Conservation (phyloP, 2,329 filamentous ascomycete genomes). For the Diaporthe australafricana region DNA sequence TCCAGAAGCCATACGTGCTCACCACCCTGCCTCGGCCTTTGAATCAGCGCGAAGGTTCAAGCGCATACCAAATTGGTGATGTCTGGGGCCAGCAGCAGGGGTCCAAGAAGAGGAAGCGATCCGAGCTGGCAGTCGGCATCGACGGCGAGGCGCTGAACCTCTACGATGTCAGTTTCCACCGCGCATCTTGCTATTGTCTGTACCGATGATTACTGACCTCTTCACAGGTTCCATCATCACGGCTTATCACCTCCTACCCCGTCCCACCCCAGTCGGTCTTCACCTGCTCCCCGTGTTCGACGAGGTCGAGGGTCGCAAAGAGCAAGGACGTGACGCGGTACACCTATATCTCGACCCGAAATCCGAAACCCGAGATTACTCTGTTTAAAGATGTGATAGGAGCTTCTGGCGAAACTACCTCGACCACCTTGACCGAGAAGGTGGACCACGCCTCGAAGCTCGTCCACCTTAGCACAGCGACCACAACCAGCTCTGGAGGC, state of each 20-base stretch:
- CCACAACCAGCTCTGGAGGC: conserved; percentile 32
- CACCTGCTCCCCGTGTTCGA: conserved; percentile 70
- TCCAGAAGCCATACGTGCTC: conserved; percentile 74
- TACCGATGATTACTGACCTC: conserved; percentile 37
- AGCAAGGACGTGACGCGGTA: conserved; percentile 65
- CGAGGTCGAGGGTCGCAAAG: conserved; percentile 62
- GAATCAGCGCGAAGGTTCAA: conserved; percentile 56
- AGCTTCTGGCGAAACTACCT: conserved; percentile 62
- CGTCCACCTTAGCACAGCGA: conserved; percentile 55
- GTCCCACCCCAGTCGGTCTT: conserved; percentile 74
- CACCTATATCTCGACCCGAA: conserved; percentile 70
- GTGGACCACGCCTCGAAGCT: conserved; percentile 55
- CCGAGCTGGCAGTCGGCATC: conserved; percentile 71
- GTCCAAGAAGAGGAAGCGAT: conserved; percentile 71
- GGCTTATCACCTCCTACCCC: conserved; percentile 74
- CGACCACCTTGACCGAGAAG: conserved; percentile 58
- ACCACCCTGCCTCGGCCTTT: conserved; percentile 70
- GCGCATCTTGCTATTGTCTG: conserved; percentile 22
- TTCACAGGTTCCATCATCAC: conserved; percentile 68
- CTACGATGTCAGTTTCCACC: conserved; percentile 65
- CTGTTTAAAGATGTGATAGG: conserved; percentile 69
- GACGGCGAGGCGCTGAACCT: conserved; percentile 75
- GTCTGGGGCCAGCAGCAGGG: conserved; percentile 70
- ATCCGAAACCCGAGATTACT: conserved; percentile 63
- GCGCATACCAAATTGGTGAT: conserved; percentile 68